Conservation (phyloP, 805 yeast species). For the Barnettozyma sp. region DNA sequence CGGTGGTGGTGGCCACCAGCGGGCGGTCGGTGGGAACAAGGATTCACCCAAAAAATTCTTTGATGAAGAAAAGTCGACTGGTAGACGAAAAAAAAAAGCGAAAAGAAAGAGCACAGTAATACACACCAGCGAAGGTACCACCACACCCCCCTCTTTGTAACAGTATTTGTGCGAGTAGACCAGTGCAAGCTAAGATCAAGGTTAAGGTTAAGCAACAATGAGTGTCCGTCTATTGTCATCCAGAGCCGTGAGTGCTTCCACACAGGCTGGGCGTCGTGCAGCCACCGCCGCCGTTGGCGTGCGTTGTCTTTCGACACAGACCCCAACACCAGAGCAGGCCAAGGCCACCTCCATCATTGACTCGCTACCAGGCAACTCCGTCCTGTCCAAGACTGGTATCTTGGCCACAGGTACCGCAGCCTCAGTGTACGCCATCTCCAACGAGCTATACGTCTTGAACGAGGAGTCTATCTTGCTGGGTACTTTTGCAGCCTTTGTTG, state of each 20-base stretch:
- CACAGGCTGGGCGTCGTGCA: constrained; percentile 20
- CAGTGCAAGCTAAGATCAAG: too few species aligned
- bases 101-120: too few species aligned
- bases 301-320: constrained; percentile 59
- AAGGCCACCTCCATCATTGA: constrained; percentile 87
- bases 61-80: too few species aligned
- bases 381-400: constrained; percentile 87
- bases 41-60: too few species aligned
- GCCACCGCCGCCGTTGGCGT: constrained; percentile 42
- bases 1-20: too few species aligned
- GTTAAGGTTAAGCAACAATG: too few species aligned
- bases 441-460: constrained; percentile 86
- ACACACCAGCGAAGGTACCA: too few species aligned
- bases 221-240: constrained; percentile 10
- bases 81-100: too few species aligned
- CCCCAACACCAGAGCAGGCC: constrained; percentile 63
- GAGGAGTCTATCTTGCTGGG: constrained; percentile 85
- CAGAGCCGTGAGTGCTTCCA: constrained; percentile 6
- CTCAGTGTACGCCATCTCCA: constrained; percentile 86
- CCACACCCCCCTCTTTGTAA: too few species aligned
- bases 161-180: too few species aligned
- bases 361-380: constrained; percentile 87
- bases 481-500: constrained; percentile 72
- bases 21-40: too few species aligned
- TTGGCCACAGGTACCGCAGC: constrained; percentile 95